These are phyloP conservation scores for Hortaea werneckii DNA, from an alignment of 2,329 filamentous ascomycete species.

Conservation along the genomic window DNA sequence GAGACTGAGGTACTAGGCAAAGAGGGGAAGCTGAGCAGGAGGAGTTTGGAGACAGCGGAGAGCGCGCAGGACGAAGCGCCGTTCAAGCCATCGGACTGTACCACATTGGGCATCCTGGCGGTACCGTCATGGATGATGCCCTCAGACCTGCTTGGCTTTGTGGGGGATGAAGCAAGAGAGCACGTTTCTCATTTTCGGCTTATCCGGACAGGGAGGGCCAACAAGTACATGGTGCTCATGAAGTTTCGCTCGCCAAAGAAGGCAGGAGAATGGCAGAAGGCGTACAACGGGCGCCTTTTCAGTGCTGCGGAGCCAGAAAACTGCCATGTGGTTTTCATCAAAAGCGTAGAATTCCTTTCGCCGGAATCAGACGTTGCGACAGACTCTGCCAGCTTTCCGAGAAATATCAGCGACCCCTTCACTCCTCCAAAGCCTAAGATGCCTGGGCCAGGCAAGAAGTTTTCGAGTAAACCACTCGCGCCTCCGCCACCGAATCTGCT, in stretches of 20 bases:
- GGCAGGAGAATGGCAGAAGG: constrained; percentile 69
- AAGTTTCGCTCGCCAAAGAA: constrained; percentile 72
- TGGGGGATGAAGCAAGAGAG: constrained; percentile 76
- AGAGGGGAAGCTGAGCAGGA: constrained; percentile 28
- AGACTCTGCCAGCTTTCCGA: constrained; percentile 46
- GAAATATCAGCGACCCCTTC: constrained; percentile 53
- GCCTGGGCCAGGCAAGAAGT: constrained; percentile 22
- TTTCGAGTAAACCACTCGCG: constrained; percentile 50
- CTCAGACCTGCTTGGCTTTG: constrained; percentile 80
- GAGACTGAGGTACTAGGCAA: constrained; percentile 56
- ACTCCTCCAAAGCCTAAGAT: constrained; percentile 30
- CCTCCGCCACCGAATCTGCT: constrained; percentile 74
- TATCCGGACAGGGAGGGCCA: constrained; percentile 79
- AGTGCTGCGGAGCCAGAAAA: constrained; percentile 69
- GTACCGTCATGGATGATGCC: constrained; percentile 91
- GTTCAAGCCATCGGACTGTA: constrained; percentile 50
- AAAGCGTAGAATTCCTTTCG: constrained; percentile 75
- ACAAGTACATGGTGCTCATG: constrained; percentile 90
- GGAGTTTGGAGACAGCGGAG: constrained; percentile 14
- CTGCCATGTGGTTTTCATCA: constrained; percentile 90
- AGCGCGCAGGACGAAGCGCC: constrained; percentile 8
- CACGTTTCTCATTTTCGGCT: constrained; percentile 90
- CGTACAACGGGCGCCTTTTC: constrained; percentile 89
- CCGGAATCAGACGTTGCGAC: constrained; percentile 36
- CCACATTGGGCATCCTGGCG: constrained; percentile 83